Evolutionary conservation across 1,139 yeast genomes (phyloP).

Genomic region (Sugiyamaella neomexicana): DNA sequence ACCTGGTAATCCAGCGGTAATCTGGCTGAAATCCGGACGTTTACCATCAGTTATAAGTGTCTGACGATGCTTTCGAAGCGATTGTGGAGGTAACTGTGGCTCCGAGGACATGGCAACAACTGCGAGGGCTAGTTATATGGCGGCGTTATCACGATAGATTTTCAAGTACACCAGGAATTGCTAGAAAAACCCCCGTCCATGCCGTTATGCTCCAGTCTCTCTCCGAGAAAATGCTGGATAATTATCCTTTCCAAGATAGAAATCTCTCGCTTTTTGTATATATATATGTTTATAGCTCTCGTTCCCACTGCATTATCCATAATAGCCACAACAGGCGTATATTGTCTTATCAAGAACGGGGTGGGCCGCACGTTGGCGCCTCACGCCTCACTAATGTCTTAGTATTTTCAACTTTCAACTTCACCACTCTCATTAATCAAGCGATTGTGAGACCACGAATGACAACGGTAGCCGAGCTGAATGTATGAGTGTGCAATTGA

Average conservation of each 20-base stretch:
- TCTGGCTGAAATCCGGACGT: slow-evolving; percentile 14
- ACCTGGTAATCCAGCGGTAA: slow-evolving; percentile 16
- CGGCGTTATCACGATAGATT: neutral
- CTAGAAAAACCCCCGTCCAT: too few species aligned
- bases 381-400: slow-evolving; percentile 1
- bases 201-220: too few species aligned
- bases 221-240: too few species aligned
- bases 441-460: neutral
- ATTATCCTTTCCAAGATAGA: too few species aligned
- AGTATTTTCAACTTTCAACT: slow-evolving; percentile 5
- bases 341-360: neutral
- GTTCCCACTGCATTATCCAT: neutral
- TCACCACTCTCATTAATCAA: slow-evolving; percentile 4
- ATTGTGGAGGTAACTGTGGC: slow-evolving; percentile 27
- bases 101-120: neutral
- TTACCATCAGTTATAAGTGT: slow-evolving; percentile 29
- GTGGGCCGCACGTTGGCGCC: neutral
- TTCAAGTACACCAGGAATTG: too few species aligned
- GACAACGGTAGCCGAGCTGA: neutral
- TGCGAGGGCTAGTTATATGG: too few species aligned
- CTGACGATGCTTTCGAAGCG: slow-evolving; percentile 38
- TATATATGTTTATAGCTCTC: neutral
- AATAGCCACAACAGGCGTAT: neutral
- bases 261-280: neutral
- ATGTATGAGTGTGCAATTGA: neutral